These are phyloP conservation scores for Geopyxis carbonaria DNA, from an alignment of 495 filamentous ascomycete species.

Conservation along the genomic window DNA sequence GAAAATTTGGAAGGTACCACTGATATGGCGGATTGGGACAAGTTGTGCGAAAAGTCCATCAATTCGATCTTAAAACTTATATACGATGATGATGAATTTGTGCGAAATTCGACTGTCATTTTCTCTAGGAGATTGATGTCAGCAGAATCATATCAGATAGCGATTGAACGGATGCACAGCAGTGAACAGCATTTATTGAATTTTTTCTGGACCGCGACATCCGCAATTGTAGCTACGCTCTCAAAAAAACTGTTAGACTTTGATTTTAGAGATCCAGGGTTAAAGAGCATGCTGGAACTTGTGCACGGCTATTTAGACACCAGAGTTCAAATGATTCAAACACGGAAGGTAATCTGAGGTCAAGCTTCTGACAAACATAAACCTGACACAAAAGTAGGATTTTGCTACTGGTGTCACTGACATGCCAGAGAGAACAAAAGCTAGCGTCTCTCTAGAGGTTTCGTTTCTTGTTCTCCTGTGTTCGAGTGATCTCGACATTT, in stretches of 20 bases:
- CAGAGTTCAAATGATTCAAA: conserved; percentile 19
- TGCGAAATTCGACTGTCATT: conserved; percentile 19
- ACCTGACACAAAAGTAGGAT: conserved; percentile 14
- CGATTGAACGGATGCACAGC: conserved; percentile 9
- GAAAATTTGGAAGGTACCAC: conserved; percentile 13
- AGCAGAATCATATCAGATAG: conserved; percentile 18
- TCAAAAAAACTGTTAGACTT: conserved; percentile 24
- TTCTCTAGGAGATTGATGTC: conserved; percentile 19
- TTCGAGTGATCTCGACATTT: conserved; percentile 44
- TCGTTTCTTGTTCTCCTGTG: conserved; percentile 44
- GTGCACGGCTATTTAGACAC: conserved; percentile 24
- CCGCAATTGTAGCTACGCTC: conserved; percentile 20
- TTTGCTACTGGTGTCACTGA: conserved; percentile 20
- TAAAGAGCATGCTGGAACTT: conserved; percentile 24
- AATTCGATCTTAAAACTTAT: conserved; percentile 21
- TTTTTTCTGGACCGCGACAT: conserved; percentile 24
- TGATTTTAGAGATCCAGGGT: conserved; percentile 19
- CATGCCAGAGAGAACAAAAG: conserved; percentile 24
- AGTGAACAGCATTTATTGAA: conserved; percentile 12
- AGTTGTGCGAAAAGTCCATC: conserved; percentile 17
- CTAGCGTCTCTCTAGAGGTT: conserved; percentile 34
- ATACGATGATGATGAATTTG: conserved; percentile 24
- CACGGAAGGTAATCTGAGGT: conserved; percentile 12
- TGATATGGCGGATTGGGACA: conserved; percentile 12
- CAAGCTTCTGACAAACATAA: background rate